phyloP scores from a whole-genome alignment of 768 basidiomycete species.

The Hygrocybe coccinea region DNA sequence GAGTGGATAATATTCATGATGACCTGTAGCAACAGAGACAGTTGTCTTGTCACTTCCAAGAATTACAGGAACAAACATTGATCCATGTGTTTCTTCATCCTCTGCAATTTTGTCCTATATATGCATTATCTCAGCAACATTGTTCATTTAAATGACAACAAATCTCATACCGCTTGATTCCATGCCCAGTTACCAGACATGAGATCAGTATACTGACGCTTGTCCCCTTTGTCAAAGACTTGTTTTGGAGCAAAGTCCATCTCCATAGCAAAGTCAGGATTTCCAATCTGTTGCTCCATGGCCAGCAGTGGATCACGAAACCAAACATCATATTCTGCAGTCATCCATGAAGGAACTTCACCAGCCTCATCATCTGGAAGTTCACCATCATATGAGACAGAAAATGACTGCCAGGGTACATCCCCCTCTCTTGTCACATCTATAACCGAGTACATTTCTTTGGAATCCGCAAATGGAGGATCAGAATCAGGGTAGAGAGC shows the following conservation, averaged over 20 bases:
- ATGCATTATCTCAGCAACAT: not conserved
- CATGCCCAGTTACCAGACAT: slow-evolving; percentile 42
- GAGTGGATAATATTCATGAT: slow-evolving; percentile 34
- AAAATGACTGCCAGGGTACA: slow-evolving; percentile 25
- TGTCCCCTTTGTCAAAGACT: slow-evolving; percentile 19
- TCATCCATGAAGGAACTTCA: slow-evolving; percentile 32
- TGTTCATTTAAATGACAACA: not conserved
- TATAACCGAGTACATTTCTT: slow-evolving; percentile 23
- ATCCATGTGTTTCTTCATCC: slow-evolving; percentile 17
- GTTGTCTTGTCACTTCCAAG: slow-evolving; percentile 39
- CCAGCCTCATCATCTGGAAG: slow-evolving; percentile 8
- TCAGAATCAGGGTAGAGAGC: not conserved
- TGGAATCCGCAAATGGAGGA: slow-evolving; percentile 20
- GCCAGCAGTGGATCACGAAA: slow-evolving; percentile 28
- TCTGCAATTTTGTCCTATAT: slow-evolving; percentile 15
- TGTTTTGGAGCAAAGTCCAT: slow-evolving; percentile 32
- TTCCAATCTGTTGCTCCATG: slow-evolving; percentile 27
- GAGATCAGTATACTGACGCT: slow-evolving; percentile 28
- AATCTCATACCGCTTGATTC: slow-evolving; percentile 31
- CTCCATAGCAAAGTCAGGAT: slow-evolving; percentile 31
- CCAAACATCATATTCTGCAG: slow-evolving; percentile 26
- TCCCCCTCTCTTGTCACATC: slow-evolving; percentile 22
- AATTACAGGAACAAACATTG: slow-evolving; percentile 31
- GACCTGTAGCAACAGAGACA: slow-evolving; percentile 33
- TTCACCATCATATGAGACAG: slow-evolving; percentile 14